phyloP scores from a whole-genome alignment of 495 filamentous ascomycete species.

The Aspergillus diversus region DNA sequence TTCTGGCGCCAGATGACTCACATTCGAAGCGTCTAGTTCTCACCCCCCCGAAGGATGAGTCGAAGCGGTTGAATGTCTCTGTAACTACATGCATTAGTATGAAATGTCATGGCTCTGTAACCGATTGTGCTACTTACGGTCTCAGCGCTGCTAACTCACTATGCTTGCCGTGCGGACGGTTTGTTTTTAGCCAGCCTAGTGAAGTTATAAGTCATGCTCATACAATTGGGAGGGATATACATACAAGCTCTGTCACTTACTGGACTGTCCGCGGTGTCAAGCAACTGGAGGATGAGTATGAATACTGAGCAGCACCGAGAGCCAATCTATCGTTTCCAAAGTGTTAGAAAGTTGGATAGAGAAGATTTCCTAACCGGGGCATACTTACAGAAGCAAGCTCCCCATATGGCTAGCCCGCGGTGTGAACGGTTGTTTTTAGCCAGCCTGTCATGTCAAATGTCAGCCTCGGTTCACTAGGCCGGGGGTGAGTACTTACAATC shows the following conservation, averaged over 20 bases:
- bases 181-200: constrained; percentile 22
- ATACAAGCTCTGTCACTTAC: constrained; percentile 27
- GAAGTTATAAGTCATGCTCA: too few relatives aligned
- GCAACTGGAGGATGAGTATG: not conserved
- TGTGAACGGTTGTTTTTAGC: constrained; percentile 20
- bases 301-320: too few relatives aligned
- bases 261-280: constrained; percentile 14
- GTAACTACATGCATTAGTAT: not conserved
- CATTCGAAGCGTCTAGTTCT: not conserved
- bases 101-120: not conserved
- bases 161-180: constrained; percentile 1
- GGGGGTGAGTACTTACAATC: constrained; percentile 17
- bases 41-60: constrained; percentile 8
- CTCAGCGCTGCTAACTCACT: not conserved
- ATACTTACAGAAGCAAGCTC: constrained; percentile 17
- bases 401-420: constrained; percentile 6
- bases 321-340: too few relatives aligned
- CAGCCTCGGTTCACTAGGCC: too few relatives aligned
- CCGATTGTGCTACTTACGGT: not conserved
- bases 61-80: not conserved
- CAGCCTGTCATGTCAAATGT: constrained; percentile 12
- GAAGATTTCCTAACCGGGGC: too few relatives aligned
- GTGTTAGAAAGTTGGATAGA: too few relatives aligned
- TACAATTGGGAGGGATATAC: not conserved
- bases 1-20: constrained; percentile 2